phyloP scores from a whole-genome alignment of 106 monocot genomes.

The Dendrobium chrysotoxum region DNA sequence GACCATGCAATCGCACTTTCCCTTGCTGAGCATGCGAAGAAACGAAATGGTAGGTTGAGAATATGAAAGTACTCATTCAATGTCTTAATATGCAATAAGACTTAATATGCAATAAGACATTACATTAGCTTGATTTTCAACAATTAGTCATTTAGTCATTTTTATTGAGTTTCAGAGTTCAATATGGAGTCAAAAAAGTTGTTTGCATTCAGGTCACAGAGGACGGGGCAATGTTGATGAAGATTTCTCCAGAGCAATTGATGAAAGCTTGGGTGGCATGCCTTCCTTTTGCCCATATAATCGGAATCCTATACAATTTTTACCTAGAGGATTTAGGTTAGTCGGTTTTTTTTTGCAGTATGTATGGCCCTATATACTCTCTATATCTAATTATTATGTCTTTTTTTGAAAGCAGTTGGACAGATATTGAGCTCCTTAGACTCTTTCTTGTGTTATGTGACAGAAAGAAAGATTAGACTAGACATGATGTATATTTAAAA shows the following conservation, averaged over 20 bases:
- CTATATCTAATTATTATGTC: not conserved
- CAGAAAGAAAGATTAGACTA: not conserved
- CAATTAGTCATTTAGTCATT: not conserved
- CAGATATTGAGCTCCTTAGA: not conserved
- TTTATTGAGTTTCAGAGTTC: not conserved
- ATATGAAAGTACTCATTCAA: not conserved
- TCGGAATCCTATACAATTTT: conserved; percentile 30
- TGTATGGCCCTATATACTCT: not conserved
- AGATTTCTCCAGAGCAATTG: conserved; percentile 50
- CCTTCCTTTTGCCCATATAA: conserved; percentile 32
- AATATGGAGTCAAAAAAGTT: not conserved
- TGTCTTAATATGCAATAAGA: not conserved
- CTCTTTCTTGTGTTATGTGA: not conserved
- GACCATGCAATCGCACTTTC: conserved; percentile 85
- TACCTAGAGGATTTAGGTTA: conserved; percentile 74
- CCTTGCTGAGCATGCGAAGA: conserved; percentile 75
- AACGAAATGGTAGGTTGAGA: conserved; percentile 34
- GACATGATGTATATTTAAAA: not conserved
- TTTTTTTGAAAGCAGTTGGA: not conserved
- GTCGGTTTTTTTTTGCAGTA: not conserved
- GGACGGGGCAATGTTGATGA: conserved; percentile 48
- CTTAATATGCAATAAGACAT: not conserved
- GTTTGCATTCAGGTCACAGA: conserved; percentile 20
- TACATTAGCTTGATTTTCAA: not conserved
- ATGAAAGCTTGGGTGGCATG: conserved; percentile 47